A percentile compares a stretch with the other conserved stretches of the same genome.
phyloP scores from a whole-genome alignment of 192 early-diverging fungal species.

The Helicostylum pulchrum region DNA sequence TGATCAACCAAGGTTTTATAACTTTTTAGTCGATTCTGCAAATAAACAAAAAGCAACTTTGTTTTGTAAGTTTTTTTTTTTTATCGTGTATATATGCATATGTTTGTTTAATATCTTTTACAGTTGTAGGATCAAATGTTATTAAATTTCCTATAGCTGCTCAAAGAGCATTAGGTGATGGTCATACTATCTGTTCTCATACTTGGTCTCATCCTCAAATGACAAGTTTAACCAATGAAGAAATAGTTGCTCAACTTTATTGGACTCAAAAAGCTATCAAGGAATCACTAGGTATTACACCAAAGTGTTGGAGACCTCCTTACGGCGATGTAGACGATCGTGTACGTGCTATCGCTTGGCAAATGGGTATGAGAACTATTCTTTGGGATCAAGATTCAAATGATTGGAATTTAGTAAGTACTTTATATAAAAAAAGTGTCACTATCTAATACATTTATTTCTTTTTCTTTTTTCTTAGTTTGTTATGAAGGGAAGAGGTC shows the following conservation, averaged over 20 bases:
- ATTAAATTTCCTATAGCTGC: conserved; percentile 30
- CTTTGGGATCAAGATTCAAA: conserved; percentile 35
- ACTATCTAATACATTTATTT: not conserved
- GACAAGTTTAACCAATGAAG: conserved; percentile 50
- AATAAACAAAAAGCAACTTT: conserved; percentile 40
- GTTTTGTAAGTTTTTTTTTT: conserved; percentile 37
- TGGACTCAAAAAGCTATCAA: conserved; percentile 49
- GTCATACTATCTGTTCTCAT: conserved; percentile 63
- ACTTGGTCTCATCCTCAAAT: conserved; percentile 58
- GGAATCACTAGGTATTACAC: conserved; percentile 39
- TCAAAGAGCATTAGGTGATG: conserved; percentile 33
- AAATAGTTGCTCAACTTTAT: conserved; percentile 60
- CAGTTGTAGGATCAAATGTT: conserved; percentile 39
- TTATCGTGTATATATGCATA: not conserved
- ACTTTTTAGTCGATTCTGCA: conserved; percentile 29
- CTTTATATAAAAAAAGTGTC: not conserved
- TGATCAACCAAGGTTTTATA: conserved; percentile 39
- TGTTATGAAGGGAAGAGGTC: conserved; percentile 24
- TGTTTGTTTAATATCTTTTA: not conserved
- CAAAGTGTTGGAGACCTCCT: conserved; percentile 53
- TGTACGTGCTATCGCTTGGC: conserved; percentile 47
- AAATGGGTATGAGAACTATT: conserved; percentile 45
- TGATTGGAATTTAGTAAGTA: conserved; percentile 30
- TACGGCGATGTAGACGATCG: conserved; percentile 59
- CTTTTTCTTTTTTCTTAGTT: conserved; percentile 6